phyloP scores from a whole-genome alignment of 331 rosid species.

The Cydonia oblonga region DNA sequence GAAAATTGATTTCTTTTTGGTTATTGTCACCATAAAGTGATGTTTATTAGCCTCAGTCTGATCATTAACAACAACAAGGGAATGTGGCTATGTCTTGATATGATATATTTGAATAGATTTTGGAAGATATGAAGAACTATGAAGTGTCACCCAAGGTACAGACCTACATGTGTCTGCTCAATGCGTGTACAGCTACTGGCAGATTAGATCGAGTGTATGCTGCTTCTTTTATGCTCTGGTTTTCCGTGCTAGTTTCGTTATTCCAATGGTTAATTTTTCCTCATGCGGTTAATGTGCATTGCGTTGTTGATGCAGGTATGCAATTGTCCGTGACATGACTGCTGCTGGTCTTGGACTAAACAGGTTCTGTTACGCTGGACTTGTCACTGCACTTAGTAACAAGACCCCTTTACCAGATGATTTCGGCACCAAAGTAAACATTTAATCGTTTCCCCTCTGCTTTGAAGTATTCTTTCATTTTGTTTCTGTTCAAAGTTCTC shows the following conservation, averaged over 20 bases:
- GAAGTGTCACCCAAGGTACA: slow-evolving; percentile 75
- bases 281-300: neutral
- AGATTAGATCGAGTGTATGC: slow-evolving; percentile 80
- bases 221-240: neutral
- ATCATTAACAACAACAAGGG: neutral
- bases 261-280: neutral
- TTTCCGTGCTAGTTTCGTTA: neutral
- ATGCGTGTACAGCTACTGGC: slow-evolving; percentile 82
- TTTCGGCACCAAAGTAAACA: slow-evolving; percentile 64
- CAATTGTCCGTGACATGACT: slow-evolving; percentile 92
- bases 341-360: slow-evolving; percentile 95
- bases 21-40: too few relatives aligned
- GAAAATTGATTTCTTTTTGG: too few relatives aligned
- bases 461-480: slow-evolving; percentile 2
- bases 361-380: slow-evolving; percentile 86
- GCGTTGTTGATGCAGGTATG: slow-evolving; percentile 33
- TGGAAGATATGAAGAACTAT: slow-evolving; percentile 76
- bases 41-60: neutral
- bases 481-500: slow-evolving; percentile 11
- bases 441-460: neutral
- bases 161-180: slow-evolving; percentile 72
- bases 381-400: slow-evolving; percentile 68
- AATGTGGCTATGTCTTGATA: neutral
- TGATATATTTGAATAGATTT: slow-evolving; percentile 32
- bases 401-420: slow-evolving; percentile 69